Evolutionary conservation across 2,329 filamentous ascomycete species (phyloP).

Genomic region (Rugonectria rugulosa): DNA sequence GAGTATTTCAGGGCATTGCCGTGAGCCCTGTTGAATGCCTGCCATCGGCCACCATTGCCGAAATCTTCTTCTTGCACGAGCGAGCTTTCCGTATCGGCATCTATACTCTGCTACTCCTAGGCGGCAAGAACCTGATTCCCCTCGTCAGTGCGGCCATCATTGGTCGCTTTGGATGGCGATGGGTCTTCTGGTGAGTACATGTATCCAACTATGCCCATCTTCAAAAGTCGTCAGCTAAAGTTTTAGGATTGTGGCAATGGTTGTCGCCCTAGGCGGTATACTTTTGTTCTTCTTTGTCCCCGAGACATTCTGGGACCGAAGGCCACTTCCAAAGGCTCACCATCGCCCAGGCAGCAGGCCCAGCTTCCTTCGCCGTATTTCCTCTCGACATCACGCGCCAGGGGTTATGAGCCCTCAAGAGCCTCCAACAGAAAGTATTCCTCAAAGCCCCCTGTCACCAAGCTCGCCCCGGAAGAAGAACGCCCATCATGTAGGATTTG

Average conservation of each 20-base stretch:
- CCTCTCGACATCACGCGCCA: conserved; percentile 49
- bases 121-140: conserved; percentile 90
- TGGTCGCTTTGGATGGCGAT: conserved; percentile 79
- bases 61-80: conserved; percentile 96
- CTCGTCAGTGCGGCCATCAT: conserved; percentile 88
- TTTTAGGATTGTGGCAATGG: conserved; percentile 83
- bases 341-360: conserved; percentile 50
- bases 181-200: conserved; percentile 82
- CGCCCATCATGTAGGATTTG: conserved; percentile 46
- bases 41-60: conserved; percentile 91
- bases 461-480: conserved; percentile 33
- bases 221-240: too few species aligned
- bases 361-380: conserved; percentile 56
- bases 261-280: conserved; percentile 74
- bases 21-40: conserved; percentile 92
- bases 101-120: conserved; percentile 86
- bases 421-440: conserved; percentile 1
- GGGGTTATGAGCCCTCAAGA: conserved; percentile 13
- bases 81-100: conserved; percentile 92
- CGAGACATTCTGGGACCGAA: conserved; percentile 94
- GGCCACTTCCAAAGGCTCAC: conserved; percentile 58
- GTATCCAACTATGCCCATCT: too few species aligned
- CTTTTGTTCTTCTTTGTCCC: conserved; percentile 91
- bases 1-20: conserved; percentile 87
- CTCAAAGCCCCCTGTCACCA: conserved; percentile 24